A percentile compares a stretch with the other conserved stretches of the same genome.
These are phyloP conservation scores for Fraxinus albicans DNA, from an alignment of 305 asterid species.

Conservation along the genomic window DNA sequence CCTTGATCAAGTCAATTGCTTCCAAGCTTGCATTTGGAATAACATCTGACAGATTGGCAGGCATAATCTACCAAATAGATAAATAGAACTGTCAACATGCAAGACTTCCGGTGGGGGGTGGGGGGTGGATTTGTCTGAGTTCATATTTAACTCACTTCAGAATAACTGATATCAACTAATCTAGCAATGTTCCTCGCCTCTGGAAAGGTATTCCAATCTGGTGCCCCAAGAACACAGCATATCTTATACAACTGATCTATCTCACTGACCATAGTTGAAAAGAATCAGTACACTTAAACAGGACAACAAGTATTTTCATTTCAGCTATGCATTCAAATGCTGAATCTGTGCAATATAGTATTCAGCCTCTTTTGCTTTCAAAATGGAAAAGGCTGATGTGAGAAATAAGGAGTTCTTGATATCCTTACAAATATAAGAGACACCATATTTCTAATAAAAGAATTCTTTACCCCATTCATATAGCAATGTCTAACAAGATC, in stretches of 20 bases:
- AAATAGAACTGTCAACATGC: constrained; percentile 21
- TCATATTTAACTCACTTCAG: constrained; percentile 53
- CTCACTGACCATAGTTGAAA: constrained; percentile 55
- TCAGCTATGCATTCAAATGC: not conserved
- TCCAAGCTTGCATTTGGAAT: constrained; percentile 82
- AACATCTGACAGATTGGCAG: constrained; percentile 63
- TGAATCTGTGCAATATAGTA: not conserved
- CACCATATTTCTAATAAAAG: not conserved
- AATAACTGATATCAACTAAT: constrained; percentile 53
- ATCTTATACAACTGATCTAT: constrained; percentile 92
- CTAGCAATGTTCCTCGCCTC: constrained; percentile 68
- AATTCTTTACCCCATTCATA: not conserved
- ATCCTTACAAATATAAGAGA: not conserved
- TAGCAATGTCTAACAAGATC: not conserved
- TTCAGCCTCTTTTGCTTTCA: not conserved
- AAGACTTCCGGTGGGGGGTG: not conserved
- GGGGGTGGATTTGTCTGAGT: constrained; percentile 21
- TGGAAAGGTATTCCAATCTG: constrained; percentile 80
- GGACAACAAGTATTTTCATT: not conserved
- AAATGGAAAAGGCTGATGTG: not conserved
- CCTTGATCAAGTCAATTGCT: constrained; percentile 93
- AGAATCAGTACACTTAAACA: constrained; percentile 18
- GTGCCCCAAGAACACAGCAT: constrained; percentile 83
- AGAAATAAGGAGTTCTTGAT: not conserved
- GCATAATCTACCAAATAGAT: constrained; percentile 47